Evolutionary conservation across 768 basidiomycete species (phyloP).

Genomic region (Rhizopogon vinicolor): DNA sequence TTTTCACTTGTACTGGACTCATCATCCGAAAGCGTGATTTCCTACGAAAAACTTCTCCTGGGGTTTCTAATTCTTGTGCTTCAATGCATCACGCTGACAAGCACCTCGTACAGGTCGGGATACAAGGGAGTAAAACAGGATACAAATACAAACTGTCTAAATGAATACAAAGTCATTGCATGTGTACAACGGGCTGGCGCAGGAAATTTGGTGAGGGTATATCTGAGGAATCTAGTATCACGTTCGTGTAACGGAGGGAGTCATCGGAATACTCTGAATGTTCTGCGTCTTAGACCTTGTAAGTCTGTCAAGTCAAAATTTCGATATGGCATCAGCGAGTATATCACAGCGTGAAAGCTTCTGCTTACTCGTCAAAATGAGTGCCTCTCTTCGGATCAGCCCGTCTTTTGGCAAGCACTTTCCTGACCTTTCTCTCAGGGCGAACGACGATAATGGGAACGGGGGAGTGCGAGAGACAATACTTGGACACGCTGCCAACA

Average conservation of each 20-base stretch:
- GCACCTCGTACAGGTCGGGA: too few species aligned
- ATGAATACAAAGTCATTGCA: background rate
- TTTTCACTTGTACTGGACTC: too few species aligned
- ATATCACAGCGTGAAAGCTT: background rate
- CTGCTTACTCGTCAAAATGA: constrained; percentile 66
- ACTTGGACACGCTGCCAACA: constrained; percentile 63
- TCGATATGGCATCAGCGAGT: constrained; percentile 4
- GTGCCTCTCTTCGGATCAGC: constrained; percentile 86
- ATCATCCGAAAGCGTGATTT: too few species aligned
- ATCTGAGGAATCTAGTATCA: constrained; percentile 5
- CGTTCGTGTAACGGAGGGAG: constrained; percentile 9
- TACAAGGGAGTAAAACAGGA: too few species aligned
- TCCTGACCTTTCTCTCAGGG: constrained; percentile 82
- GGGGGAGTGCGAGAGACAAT: constrained; percentile 87
- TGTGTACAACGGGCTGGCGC: background rate
- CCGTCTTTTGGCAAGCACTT: constrained; percentile 78
- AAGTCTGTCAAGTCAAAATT: constrained; percentile 4
- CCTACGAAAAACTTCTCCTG: too few species aligned
- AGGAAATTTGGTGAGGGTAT: background rate
- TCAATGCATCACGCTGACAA: too few species aligned
- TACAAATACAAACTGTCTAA: background rate
- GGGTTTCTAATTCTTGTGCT: too few species aligned
- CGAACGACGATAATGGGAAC: constrained; percentile 96
- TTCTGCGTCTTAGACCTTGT: constrained; percentile 8
- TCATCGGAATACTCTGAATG: constrained; percentile 8